Evolutionary conservation across 2,329 filamentous ascomycete genomes (phyloP).

Genomic region (Hypoxylon sp.): DNA sequence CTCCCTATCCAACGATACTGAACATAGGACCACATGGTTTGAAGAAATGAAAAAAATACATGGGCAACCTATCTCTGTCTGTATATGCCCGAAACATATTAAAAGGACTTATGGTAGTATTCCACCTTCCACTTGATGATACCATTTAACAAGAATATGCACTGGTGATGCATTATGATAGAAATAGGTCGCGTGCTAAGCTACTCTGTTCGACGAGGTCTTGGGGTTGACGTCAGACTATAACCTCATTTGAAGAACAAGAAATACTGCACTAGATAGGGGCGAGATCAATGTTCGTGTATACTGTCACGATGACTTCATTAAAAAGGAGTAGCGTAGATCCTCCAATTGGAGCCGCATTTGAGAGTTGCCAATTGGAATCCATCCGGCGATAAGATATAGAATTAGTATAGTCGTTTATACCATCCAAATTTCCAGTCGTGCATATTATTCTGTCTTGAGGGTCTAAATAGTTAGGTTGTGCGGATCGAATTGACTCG

Average conservation of each 20-base stretch:
- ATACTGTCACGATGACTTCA: conserved; percentile 33
- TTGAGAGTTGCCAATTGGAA: conserved; percentile 7
- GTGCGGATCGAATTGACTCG: not conserved
- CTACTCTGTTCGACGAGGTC: conserved; percentile 7
- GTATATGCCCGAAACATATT: not conserved
- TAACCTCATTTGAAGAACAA: not conserved
- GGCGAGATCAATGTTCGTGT: conserved; percentile 3
- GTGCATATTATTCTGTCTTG: not conserved
- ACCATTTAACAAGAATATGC: not conserved
- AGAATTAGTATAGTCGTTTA: not conserved
- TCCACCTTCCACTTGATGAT: not conserved
- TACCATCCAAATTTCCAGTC: not conserved
- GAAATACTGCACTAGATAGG: not conserved
- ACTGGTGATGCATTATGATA: not conserved
- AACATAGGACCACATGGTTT: conserved; percentile 24
- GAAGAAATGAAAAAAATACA: not conserved
- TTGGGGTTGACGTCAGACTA: conserved; percentile 18
- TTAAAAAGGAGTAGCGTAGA: not conserved
- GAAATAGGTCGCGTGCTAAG: conserved; percentile 16
- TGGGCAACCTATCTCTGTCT: not conserved
- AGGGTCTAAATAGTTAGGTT: not conserved
- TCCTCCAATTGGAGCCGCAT: conserved; percentile 3
- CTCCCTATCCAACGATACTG: conserved; percentile 25
- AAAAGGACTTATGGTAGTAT: not conserved
- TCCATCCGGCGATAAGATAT: not conserved